phyloP scores from a whole-genome alignment of 306 rosid species.

The Sophora flavescens region DNA sequence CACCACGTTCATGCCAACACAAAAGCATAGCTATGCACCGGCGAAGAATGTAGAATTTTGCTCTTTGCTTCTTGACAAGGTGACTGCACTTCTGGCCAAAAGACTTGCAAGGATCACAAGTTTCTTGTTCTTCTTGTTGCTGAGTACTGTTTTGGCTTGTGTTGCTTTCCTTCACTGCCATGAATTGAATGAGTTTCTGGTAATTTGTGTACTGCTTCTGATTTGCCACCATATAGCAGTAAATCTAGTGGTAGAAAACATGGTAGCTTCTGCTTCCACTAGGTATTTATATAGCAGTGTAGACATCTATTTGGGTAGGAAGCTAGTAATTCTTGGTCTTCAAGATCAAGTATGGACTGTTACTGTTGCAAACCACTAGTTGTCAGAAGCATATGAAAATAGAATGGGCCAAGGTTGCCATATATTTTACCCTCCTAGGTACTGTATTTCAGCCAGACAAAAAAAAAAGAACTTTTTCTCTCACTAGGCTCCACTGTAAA shows the following conservation, averaged over 20 bases:
- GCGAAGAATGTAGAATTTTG: conserved; percentile 87
- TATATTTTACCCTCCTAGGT: conserved; percentile 43
- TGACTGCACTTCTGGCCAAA: conserved; percentile 86
- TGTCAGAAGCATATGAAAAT: conserved; percentile 60
- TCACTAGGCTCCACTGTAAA: not conserved
- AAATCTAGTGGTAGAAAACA: conserved; percentile 48
- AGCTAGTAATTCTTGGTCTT: conserved; percentile 52
- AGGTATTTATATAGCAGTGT: conserved; percentile 45
- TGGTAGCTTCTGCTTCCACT: conserved; percentile 48
- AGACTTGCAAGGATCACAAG: conserved; percentile 69
- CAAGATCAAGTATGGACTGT: conserved; percentile 60
- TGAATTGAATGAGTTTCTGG: conserved; percentile 52
- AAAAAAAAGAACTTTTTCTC: not conserved
- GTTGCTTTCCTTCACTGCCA: conserved; percentile 65
- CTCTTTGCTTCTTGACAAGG: conserved; percentile 83
- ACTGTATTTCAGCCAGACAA: conserved; percentile 7
- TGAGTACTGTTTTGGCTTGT: conserved; percentile 38
- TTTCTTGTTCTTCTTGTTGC: conserved; percentile 33
- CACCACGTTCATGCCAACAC: conserved; percentile 78
- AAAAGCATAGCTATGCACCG: conserved; percentile 87
- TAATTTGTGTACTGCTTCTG: conserved; percentile 27
- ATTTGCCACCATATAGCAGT: conserved; percentile 48
- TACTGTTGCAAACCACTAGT: conserved; percentile 58
- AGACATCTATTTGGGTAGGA: conserved; percentile 37
- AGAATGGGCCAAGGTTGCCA: conserved; percentile 64